Evolutionary conservation across 805 yeast genomes (phyloP), one percentile per base, ranked within the genome.

Genomic region (Yarrowia osloensis): DNA sequence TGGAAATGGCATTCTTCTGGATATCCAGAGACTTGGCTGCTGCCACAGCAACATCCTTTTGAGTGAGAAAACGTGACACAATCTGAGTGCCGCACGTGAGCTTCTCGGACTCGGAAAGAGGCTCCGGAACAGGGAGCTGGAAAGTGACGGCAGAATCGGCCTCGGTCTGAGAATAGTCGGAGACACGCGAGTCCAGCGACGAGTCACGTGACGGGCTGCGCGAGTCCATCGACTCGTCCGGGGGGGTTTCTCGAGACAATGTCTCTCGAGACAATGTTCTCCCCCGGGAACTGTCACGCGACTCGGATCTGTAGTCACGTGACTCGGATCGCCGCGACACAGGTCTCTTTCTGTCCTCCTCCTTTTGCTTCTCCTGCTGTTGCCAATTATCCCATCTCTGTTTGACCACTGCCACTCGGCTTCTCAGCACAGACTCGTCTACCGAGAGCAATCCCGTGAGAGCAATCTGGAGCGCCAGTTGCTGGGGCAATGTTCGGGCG

Each of bases 361-460:
- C 22, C 31, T 61, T 42, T 2, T 15, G n/a, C 9, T 21, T 44
- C 19, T 31, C 83, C 75, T 67, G 76, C 75, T 68, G 75, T 77
- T 28, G 74, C 19, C 82, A 79, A 72, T 82, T 84, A 12, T 81
- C 77, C 72, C 88, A 90, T 69, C 98, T 81, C 12, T 87, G 84
- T 17, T 86, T 81, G 6, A 91, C 84, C 46, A 90, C 85, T n/a
- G 85, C 84, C 68, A 92, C 78, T 1, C 91, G 96, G 66, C 85
- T 84, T 17, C 85, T 80, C 28, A 94, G 79, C 68, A 81, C 83
- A 3, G 79, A 79, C 0, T 82, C 77, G 59, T 84, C 83, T 0
- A 85, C 84, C 49, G 82, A 82, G 19, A 81, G 79, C 67, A 95
- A 79, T 0, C 97, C 91, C 1, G 85, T 83, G 67, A 85, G 79